These are phyloP conservation scores for Trichoderma erinaceum DNA, from an alignment of 495 filamentous ascomycete genomes.

Conservation along the genomic window DNA sequence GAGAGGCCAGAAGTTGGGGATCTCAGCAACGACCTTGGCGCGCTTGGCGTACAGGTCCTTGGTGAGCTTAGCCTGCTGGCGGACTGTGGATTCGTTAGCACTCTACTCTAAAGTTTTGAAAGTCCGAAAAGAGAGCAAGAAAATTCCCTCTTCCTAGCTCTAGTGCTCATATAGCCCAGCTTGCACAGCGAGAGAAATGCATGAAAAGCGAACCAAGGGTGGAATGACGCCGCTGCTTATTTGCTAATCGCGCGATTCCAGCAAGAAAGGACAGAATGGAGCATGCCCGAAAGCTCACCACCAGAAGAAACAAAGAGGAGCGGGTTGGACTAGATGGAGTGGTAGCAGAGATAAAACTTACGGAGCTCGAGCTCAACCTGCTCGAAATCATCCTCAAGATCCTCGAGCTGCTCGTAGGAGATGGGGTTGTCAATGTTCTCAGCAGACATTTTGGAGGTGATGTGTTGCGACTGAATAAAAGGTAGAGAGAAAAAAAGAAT, in stretches of 20 bases:
- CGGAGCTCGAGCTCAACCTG: constrained; percentile 63
- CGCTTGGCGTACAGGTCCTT: constrained; percentile 67
- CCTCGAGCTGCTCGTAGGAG: constrained; percentile 51
- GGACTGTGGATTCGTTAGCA: constrained; percentile 36
- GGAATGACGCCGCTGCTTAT: no score
- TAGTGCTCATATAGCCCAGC: no score
- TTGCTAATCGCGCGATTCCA: no score
- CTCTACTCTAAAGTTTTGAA: neutral
- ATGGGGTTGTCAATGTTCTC: constrained; percentile 37
- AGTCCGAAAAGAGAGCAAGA: neutral
- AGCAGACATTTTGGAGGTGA: constrained; percentile 35
- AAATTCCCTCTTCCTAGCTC: neutral
- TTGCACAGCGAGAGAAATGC: no score
- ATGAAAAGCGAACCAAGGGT: no score
- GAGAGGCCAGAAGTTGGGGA: constrained; percentile 81
- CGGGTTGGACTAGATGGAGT: neutral
- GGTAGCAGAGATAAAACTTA: constrained; percentile 33
- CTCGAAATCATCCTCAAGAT: constrained; percentile 65
- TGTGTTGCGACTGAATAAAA: constrained; percentile 17
- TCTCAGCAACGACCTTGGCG: constrained; percentile 56
- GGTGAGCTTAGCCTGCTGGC: constrained; percentile 46
- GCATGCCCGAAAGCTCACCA: neutral
- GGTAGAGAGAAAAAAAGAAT: neutral
- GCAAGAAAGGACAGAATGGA: no score
- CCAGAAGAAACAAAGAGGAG: neutral